Conservation (phyloP, 202 grass and related monocot genomes). For the Setaria italica region DNA sequence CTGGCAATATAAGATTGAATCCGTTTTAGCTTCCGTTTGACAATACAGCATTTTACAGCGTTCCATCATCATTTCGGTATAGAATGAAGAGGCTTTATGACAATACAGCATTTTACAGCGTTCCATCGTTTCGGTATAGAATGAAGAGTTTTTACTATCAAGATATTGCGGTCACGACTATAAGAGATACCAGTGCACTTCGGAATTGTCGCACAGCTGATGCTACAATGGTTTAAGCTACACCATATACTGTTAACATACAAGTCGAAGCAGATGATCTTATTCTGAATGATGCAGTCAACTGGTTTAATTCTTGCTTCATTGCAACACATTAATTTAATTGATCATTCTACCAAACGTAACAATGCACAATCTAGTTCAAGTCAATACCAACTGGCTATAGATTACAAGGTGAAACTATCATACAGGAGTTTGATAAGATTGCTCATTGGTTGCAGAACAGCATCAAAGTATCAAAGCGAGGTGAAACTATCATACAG, state of each 20-base stretch:
- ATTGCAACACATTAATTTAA: not conserved
- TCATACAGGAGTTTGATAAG: not conserved
- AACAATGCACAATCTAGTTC: not conserved
- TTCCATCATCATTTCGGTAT: not conserved
- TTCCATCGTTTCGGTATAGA: not conserved
- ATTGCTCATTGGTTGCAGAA: constrained; percentile 6
- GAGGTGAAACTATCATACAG: not conserved
- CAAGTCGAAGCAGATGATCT: not conserved
- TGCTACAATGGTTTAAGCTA: not conserved
- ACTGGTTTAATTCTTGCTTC: not conserved
- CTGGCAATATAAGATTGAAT: constrained; percentile 44
- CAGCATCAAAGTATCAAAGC: not conserved
- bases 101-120: not conserved
- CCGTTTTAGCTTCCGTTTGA: not conserved
- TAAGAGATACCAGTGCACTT: not conserved
- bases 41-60: not conserved
- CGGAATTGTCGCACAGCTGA: not conserved
- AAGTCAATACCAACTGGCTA: not conserved
- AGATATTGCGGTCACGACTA: no score
- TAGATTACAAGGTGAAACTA: not conserved
- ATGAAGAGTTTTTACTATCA: not conserved
- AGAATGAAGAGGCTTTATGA: not conserved
- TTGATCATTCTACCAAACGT: not conserved
- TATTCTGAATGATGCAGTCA: not conserved
- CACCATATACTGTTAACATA: not conserved